These are phyloP conservation scores for Pseudophaeomoniella oleicola DNA, from an alignment of 2,329 filamentous ascomycete genomes.

Conservation along the genomic window DNA sequence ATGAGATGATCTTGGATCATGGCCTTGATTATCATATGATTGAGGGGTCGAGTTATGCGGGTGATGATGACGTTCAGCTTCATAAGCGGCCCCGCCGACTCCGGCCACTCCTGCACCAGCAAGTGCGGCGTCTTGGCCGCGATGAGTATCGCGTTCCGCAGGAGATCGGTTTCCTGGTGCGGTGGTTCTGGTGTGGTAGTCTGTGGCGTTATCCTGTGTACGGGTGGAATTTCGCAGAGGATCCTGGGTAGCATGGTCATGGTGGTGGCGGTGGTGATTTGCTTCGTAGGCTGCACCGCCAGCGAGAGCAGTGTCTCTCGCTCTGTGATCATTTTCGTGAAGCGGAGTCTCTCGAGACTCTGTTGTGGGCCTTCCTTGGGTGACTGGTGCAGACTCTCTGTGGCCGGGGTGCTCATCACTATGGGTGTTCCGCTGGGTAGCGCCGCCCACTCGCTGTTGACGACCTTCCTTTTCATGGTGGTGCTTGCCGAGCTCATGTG, in stretches of 20 bases:
- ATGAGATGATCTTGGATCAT: constrained; percentile 4
- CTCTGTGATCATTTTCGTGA: no score
- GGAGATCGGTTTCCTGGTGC: neutral
- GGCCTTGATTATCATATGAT: constrained; percentile 8
- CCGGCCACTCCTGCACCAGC: constrained; percentile 4
- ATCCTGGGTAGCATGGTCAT: constrained; percentile 6
- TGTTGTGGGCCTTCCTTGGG: neutral
- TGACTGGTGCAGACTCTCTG: neutral
- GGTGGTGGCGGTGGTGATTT: neutral
- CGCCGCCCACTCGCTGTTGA: no score
- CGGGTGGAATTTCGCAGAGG: no score
- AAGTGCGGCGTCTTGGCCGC: constrained; percentile 5
- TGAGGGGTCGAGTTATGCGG: neutral
- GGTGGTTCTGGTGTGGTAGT: no score
- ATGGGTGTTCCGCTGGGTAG: neutral
- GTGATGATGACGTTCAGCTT: neutral
- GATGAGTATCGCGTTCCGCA: constrained; percentile 3
- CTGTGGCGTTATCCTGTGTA: no score
- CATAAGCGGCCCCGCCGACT: neutral
- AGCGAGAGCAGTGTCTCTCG: no score
- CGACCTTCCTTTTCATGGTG: no score
- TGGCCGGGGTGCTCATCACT: neutral
- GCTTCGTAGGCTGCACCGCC: neutral
- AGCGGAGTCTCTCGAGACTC: no score
- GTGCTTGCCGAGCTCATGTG: neutral